These are phyloP conservation scores for Lophiostoma macrostomum DNA, from an alignment of 495 filamentous ascomycete species.

Conservation along the genomic window DNA sequence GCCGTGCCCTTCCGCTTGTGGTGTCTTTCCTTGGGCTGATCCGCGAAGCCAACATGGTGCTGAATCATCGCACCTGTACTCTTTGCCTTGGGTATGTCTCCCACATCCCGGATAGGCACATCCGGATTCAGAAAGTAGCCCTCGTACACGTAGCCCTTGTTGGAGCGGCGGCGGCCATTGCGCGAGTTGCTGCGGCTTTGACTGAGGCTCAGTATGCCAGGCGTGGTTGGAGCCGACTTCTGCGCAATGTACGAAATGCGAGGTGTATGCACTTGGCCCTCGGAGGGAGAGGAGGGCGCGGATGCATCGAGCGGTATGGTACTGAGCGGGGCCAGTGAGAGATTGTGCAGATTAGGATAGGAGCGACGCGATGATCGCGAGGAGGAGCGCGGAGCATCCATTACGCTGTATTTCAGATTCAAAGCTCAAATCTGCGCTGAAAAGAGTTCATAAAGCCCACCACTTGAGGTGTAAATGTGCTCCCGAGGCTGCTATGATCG, in stretches of 20 bases:
- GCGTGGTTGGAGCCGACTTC: constrained; percentile 41
- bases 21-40: constrained; percentile 11
- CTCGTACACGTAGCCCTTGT: constrained; percentile 28
- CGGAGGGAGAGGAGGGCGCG: constrained; percentile 21
- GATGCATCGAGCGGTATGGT: constrained; percentile 33
- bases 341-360: constrained; percentile 42
- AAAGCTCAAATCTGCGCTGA: too few species aligned
- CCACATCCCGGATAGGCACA: constrained; percentile 10
- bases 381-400: constrained; percentile 27
- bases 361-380: constrained; percentile 36
- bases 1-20: constrained; percentile 20
- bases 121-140: constrained; percentile 27
- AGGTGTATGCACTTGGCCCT: constrained; percentile 1
- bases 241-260: constrained; percentile 42
- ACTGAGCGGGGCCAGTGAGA: constrained; percentile 43
- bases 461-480: too few species aligned
- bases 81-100: constrained; percentile 39
- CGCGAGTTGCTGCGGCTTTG: constrained; percentile 36
- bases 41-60: constrained; percentile 5
- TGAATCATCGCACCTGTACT: constrained; percentile 35
- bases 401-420: background rate
- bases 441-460: too few species aligned
- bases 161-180: constrained; percentile 27
- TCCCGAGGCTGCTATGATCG: too few species aligned
- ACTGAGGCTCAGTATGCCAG: constrained; percentile 42